Evolutionary conservation across 176 grass and related monocot genomes (phyloP).

Genomic region (Coix lacrymajobi): DNA sequence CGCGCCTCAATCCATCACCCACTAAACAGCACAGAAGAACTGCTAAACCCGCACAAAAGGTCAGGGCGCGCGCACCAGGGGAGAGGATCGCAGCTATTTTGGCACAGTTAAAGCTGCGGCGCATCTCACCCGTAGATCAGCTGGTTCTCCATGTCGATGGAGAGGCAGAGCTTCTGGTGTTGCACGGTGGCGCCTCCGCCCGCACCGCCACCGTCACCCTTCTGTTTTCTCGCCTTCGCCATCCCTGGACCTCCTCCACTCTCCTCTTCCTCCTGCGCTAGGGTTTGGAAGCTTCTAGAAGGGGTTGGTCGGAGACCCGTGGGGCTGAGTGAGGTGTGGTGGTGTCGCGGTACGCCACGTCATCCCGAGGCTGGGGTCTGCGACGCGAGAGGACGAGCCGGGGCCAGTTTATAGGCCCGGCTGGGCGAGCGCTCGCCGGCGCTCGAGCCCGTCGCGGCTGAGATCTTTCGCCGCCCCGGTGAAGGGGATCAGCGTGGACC

Average conservation of each 20-base stretch:
- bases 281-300: conserved; percentile 34
- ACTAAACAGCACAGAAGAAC: background rate
- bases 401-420: conserved; percentile 11
- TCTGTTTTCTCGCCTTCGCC: conserved; percentile 94
- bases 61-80: background rate
- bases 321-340: conserved; percentile 25
- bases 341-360: conserved; percentile 32
- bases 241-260: conserved; percentile 34
- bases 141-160: conserved; percentile 82
- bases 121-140: conserved; percentile 80
- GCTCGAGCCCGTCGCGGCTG: conserved; percentile 33
- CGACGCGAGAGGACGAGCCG: background rate
- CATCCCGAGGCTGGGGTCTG: conserved; percentile 19
- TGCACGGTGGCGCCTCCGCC: conserved; percentile 61
- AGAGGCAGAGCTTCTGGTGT: conserved; percentile 97
- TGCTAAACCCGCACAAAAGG: conserved; percentile 25
- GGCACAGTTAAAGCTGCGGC: conserved; percentile 12
- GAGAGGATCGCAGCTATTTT: background rate
- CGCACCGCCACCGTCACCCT: conserved; percentile 49
- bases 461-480: conserved; percentile 47
- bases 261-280: conserved; percentile 22
- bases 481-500: conserved; percentile 13
- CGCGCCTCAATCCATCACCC: background rate
- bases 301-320: conserved; percentile 14
- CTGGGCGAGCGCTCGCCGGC: conserved; percentile 32